A percentile compares a stretch with the other conserved stretches of the same genome.
Evolutionary conservation across 1,139 yeast genomes (phyloP).

Genomic region (Zygosaccharomyces sapae): DNA sequence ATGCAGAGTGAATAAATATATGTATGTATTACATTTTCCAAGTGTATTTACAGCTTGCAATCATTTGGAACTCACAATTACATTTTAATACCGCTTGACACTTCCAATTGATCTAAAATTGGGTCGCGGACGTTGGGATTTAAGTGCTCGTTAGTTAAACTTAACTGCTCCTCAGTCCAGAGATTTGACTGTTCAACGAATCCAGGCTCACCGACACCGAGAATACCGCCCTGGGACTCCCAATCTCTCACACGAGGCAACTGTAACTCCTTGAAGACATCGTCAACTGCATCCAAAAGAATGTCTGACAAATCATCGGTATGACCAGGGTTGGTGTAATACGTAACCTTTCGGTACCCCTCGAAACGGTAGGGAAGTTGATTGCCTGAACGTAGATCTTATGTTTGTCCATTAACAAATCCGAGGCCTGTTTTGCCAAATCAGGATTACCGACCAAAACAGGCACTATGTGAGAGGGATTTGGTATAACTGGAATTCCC

Average conservation of each 20-base stretch:
- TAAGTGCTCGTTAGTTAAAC: slow-evolving; percentile 56
- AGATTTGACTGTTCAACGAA: slow-evolving; percentile 47
- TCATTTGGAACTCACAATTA: slow-evolving; percentile 9
- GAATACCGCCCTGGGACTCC: slow-evolving; percentile 74
- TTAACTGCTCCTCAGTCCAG: slow-evolving; percentile 82
- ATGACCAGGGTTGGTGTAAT: slow-evolving; percentile 99
- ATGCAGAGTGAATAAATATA: background rate
- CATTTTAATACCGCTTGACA: slow-evolving; percentile 59
- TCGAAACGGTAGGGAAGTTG: slow-evolving; percentile 95
- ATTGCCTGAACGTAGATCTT: slow-evolving; percentile 94
- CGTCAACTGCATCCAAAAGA: slow-evolving; percentile 72
- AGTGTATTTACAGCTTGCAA: background rate
- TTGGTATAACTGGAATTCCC: slow-evolving; percentile 94
- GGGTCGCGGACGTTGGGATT: slow-evolving; percentile 64
- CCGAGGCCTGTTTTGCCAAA: slow-evolving; percentile 87
- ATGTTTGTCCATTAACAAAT: slow-evolving; percentile 76
- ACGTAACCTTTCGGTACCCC: slow-evolving; percentile 93
- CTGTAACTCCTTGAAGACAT: slow-evolving; percentile 69
- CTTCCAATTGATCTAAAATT: slow-evolving; percentile 54
- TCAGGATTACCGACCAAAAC: slow-evolving; percentile 91
- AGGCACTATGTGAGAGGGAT: slow-evolving; percentile 96
- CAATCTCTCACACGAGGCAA: slow-evolving; percentile 77
- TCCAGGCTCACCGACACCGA: slow-evolving; percentile 72
- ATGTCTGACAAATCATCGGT: slow-evolving; percentile 69
- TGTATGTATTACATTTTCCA: background rate